Base-by-base conservation (phyloP, 1,139 yeast species). In the Saccharomyces pastorianus region DNA sequence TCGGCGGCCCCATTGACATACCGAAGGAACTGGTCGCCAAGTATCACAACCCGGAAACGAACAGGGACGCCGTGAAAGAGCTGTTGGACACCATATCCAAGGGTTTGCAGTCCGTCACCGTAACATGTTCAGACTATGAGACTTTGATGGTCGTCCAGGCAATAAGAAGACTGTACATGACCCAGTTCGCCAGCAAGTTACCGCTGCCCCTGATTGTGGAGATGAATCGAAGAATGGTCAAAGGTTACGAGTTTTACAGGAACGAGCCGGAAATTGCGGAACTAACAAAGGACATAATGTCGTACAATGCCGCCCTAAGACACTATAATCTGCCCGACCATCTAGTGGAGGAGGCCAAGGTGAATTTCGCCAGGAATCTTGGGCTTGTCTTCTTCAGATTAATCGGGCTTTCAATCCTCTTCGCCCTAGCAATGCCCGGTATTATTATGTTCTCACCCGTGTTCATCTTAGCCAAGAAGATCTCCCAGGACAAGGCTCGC, bases 81-180 rank as follows among this genome's bases (percentile, higher is more conserved):
- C 73, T 91, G 44, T 74, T 93, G 62, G 87, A 85, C 31, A 76
- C 78, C 26, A 80, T 91, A 49, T 83, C 93, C 4, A 81, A 84
- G 57, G 89, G 93, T 27, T 76, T 93, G 58, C 84, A 84, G 63
- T 84, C 95, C 3, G 98, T 91, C 28, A 91, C 98, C 1, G 96
- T 91, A 3, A 85, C 91, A 14, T 88, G 96, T 67, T 86, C 90
- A 29, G 98, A 93, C 69, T 93, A 84, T 71, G 98, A 91, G 61
- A 89, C 96, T 6, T 75, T 93, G 55, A 87, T 90, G 84, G 88
- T 88, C 23, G 84, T 91, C 50, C 99, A 93, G 70, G 96, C 96
- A 2, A 96, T 95, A 26, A 80, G 97, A 71, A 78, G 99, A 65
- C 77, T 93, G 55, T 93, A 91, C 67, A 85, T 93, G 23, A 88